A percentile compares a stretch with the other conserved stretches of the same genome.
Evolutionary conservation across 352 stramenopile species (phyloP).

Genomic region (Paralagenidium karlingii): DNA sequence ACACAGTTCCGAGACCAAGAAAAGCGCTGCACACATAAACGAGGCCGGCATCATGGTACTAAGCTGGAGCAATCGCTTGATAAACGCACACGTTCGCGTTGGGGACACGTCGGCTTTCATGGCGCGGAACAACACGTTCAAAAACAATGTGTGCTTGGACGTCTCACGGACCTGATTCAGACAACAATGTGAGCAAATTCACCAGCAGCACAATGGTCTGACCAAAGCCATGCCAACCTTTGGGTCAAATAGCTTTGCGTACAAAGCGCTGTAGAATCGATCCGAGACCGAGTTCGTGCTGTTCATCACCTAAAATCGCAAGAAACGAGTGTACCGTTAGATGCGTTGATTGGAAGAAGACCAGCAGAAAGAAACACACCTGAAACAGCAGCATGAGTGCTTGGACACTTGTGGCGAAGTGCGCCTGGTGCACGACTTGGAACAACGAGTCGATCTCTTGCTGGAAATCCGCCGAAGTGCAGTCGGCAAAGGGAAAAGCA

Average conservation of each 20-base stretch:
- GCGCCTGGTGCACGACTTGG: constrained; percentile 66
- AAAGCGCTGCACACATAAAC: constrained; percentile 89
- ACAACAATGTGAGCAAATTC: background rate
- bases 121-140: constrained; percentile 97
- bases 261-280: constrained; percentile 96
- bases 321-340: background rate
- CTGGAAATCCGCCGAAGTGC: constrained; percentile 54
- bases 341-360: background rate
- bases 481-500: constrained; percentile 89
- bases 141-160: constrained; percentile 93
- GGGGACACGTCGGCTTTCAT: constrained; percentile 90
- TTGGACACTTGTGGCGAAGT: constrained; percentile 92
- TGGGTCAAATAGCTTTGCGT: constrained; percentile 87
- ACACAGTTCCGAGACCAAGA: constrained; percentile 92
- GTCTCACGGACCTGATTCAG: constrained; percentile 80
- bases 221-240: constrained; percentile 60
- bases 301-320: constrained; percentile 89
- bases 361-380: no score
- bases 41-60: constrained; percentile 68
- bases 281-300: constrained; percentile 84
- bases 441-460: constrained; percentile 74
- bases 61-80: constrained; percentile 90
- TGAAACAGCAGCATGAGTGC: constrained; percentile 93
- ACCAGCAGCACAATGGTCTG: background rate
- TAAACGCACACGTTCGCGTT: constrained; percentile 80